Base-by-base conservation (phyloP, 73 alveolate species). In the Stentor coeruleus region DNA sequence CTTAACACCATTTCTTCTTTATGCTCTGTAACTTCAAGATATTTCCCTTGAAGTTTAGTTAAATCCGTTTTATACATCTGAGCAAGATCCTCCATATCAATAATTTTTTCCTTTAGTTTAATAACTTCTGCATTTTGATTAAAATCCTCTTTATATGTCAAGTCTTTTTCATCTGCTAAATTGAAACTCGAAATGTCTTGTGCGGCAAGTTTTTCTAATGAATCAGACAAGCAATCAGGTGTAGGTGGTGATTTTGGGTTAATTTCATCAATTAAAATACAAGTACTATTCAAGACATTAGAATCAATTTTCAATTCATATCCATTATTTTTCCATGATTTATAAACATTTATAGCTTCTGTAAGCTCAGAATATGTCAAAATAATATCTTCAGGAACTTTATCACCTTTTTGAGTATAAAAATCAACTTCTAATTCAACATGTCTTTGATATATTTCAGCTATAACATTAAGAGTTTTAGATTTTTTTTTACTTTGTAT, bases 21-120 rank as follows among this genome's bases (percentile, higher is more conserved):
- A 1, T 66, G 26, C 33, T 66, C 79, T 1, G 37, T 31, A 28
- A 31, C 79, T 26, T 66, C 79, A 26, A 66, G 39, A 2, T 26
- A 66, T 33, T 66, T 66, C 14, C 20, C 2, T 66, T 66, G 79
- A 1, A 66, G 79, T 20, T 31, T 20, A 31, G 79, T 40, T 26
- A 66, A 33, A 40, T 66, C 79, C 20, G 79, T 40, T 33, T 66
- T 66, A 66, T 66, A 66, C 79, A 66, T 66, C 26, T 20, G 39
- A 66, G 33, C 37, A 28, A 66, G 33, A 26, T 66, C 79, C 41
- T 66, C 79, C n/a, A 20, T 20, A 20, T 66, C 79, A 1, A 66
- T 20, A 1, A 66, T 1, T 2, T 66, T 66, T 49, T 49, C 66
- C 66, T 49, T 49, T 20, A 49, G 6, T 20, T 49, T 49, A 49